Evolutionary conservation across 768 basidiomycete species (phyloP), one percentile per base, ranked within the genome.

Genomic region (Pleurotus salmoneostramineus): DNA sequence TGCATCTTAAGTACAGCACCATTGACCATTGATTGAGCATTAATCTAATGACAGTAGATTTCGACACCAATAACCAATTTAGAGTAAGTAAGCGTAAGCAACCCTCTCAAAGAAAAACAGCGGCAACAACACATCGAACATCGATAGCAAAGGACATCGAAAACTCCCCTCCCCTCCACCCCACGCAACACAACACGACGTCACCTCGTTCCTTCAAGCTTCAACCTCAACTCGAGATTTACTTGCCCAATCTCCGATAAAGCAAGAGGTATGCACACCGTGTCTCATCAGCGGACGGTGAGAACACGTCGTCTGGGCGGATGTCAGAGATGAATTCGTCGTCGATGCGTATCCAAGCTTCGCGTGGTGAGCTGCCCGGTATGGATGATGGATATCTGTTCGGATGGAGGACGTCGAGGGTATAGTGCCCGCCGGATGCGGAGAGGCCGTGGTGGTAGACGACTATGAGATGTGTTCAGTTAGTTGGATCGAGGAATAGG

Each of bases 401-500:
- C 2, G 88, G 89, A 63, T 92, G 88, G 2, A 95, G 75, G 7
- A 95, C 89, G 64, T 94, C 90, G 48, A 96, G 83, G 2, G 95
- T 98, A 74, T 98, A 98, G 71, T 98, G 96, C 0, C 96, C 96
- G 2, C 95, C 94, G 0, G 88, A 87, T 0, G 96, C 93, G 5
- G 91, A 91, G 32, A 79, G 76, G 2, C 96, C 96, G 63, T 99
- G 95, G 69, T 99, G 96, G 70, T 98, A 98, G 10, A 98, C 73
- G 6, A 87, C 96, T 91, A 62, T 27, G 21, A 27, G 2, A 12
- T 4, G 51, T 48, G 50, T 27, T 3, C 40, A 32, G 52, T 45
- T 50, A 45, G 11, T 52, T 33, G 33, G 56, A 34, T 31, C 40
- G 21, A 27, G 21, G 21, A 27, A 27, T 27, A 27, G 21, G 21